Base-by-base conservation (phyloP, 73 alveolate species). In the Paramecium bursaria region DNA sequence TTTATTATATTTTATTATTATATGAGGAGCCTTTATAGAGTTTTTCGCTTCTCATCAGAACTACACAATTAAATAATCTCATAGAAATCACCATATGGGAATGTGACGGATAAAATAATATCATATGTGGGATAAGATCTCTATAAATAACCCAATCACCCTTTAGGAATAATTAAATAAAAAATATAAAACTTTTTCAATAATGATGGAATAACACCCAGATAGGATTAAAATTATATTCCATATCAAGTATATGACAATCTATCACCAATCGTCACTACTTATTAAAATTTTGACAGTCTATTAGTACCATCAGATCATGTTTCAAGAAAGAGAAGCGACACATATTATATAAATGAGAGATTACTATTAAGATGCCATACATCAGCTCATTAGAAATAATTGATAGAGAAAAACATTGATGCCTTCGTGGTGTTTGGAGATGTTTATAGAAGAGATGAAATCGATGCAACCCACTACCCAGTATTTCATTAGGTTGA, bases 401-500 rank as follows among this genome's bases (percentile, higher is more conserved):
- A 95, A 50, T 74, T 93, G 90, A 76, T 94, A 75, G 75, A 67
- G 52, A 46, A 86, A 30, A 88, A 80, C 9, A 88, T 90, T 10
- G 86, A 86, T 39, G 94, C 97, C 11, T 94, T 94, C 73, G 77
- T 94, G 4, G 94, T 92, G 15, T 53, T 86, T 6, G 98, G 98
- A 29, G 98, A 94, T 75, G 97, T 93, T 42, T 94, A 93, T 57
- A 73, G 98, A 51, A 90, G 95, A 88, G 98, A 94, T 74, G 95
- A 94, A 17, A 88, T 94, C 31, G 98, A 94, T 76, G 90, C 90
- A 21, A 94, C 96, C 11, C 98, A 94, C 75, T 94, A 94, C 46
- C 98, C 98, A n/a, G 97, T 92, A 25, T 94, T 94, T 86, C 98
- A 94, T 80, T 67, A 94, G 54, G 91, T 94, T 90, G 98, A 94